Percentiles rank a stretch among this genome's conserved stretches.
Evolutionary conservation across 345 rosid species (phyloP).

Genomic region (Hibiscus syriacus): DNA sequence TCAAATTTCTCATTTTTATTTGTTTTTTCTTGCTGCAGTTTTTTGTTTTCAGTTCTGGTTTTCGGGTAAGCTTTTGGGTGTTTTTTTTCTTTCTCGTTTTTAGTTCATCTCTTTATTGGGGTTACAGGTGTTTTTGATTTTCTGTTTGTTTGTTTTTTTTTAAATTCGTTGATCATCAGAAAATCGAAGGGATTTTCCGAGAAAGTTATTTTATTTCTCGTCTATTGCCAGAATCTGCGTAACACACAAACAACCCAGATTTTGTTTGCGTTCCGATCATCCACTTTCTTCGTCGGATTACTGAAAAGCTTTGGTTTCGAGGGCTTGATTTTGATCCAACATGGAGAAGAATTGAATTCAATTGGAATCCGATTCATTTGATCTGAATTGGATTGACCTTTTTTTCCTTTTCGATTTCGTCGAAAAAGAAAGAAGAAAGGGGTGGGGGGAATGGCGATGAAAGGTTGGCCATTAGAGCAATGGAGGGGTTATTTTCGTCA

Average conservation of each 20-base stretch:
- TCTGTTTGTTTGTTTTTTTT: no score
- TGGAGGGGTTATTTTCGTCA: conserved; percentile 82
- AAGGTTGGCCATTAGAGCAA: conserved; percentile 33
- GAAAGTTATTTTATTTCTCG: not conserved
- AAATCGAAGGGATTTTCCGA: not conserved
- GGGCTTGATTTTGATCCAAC: not conserved
- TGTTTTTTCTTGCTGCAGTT: not conserved
- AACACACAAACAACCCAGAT: not conserved
- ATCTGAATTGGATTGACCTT: conserved; percentile 1
- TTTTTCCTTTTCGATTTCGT: not conserved
- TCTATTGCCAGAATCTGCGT: not conserved
- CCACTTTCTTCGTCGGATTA: not conserved
- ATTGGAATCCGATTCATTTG: not conserved
- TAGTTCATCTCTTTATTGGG: no score
- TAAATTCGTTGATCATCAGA: no score
- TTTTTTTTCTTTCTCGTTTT: no score
- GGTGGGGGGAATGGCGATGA: not conserved
- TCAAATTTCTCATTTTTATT: not conserved
- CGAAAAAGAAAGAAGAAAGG: not conserved
- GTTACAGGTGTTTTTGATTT: no score
- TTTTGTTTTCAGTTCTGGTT: not conserved
- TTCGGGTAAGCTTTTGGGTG: not conserved
- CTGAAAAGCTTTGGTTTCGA: not conserved
- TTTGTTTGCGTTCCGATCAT: not conserved
- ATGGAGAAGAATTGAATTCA: not conserved